A percentile compares a stretch with the other conserved stretches of the same genome.
phyloP scores from a whole-genome alignment of 2,329 filamentous ascomycete genomes.

The Aspergillus floridensis region DNA sequence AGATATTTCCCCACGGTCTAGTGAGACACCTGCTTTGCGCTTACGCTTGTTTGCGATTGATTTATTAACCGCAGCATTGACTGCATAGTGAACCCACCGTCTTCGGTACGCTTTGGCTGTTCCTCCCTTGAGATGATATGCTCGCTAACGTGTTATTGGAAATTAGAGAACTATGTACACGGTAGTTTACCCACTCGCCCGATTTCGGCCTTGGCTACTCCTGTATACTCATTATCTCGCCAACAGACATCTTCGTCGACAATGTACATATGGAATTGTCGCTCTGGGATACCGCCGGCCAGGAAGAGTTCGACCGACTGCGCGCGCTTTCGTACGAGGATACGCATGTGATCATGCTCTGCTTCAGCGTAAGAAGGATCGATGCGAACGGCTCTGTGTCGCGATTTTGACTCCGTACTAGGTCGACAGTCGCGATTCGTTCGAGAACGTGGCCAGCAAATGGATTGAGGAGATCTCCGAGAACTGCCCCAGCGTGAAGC shows the following conservation, averaged over 20 bases:
- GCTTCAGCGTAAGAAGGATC: constrained; percentile 68
- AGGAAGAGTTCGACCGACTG: constrained; percentile 97
- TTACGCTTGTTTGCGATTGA: background rate
- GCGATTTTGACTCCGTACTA: constrained; percentile 23
- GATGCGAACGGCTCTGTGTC: background rate
- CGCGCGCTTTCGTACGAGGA: constrained; percentile 96
- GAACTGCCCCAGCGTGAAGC: constrained; percentile 92
- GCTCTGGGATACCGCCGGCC: constrained; percentile 96
- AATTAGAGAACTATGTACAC: constrained; percentile 90
- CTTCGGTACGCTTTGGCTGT: constrained; percentile 56
- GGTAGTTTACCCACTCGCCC: constrained; percentile 54
- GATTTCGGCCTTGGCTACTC: background rate
- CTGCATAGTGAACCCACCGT: constrained; percentile 77
- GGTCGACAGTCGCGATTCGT: constrained; percentile 90
- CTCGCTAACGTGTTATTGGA: constrained; percentile 25
- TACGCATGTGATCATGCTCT: constrained; percentile 97
- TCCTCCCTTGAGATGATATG: constrained; percentile 8
- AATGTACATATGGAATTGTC: constrained; percentile 95
- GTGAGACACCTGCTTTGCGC: constrained; percentile 46
- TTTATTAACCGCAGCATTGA: constrained; percentile 22
- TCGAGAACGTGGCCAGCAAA: constrained; percentile 98
- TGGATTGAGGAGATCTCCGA: constrained; percentile 98
- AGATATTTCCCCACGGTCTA: constrained; percentile 98
- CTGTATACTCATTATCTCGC: constrained; percentile 21
- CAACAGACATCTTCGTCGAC: constrained; percentile 91